phyloP scores from a whole-genome alignment of 495 filamentous ascomycete genomes.

The Penicillium ucsense region DNA sequence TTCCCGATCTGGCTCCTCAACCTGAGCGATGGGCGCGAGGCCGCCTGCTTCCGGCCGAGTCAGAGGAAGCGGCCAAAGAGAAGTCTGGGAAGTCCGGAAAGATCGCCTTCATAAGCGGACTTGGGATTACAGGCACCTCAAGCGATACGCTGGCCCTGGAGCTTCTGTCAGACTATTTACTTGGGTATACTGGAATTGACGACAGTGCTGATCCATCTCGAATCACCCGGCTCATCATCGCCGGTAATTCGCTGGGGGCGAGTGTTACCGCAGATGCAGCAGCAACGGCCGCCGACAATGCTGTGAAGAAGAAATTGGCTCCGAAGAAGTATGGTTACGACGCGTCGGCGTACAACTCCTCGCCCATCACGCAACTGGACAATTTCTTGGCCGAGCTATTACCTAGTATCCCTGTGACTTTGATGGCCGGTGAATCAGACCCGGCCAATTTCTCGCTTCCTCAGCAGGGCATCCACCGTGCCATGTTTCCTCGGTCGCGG shows the following conservation, averaged over 20 bases:
- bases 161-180: conserved; percentile 75
- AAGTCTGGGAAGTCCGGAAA: conserved; percentile 47
- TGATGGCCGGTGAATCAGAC: conserved; percentile 66
- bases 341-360: conserved; percentile 71
- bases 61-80: conserved; percentile 1
- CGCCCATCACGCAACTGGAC: conserved; percentile 76
- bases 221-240: conserved; percentile 81
- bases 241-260: conserved; percentile 74
- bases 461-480: conserved; percentile 73
- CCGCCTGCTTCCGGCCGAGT: conserved; percentile 13
- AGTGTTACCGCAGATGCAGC: conserved; percentile 30
- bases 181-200: conserved; percentile 63
- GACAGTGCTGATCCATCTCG: conserved; percentile 49
- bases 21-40: conserved; percentile 64
- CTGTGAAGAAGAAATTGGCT: conserved; percentile 32
- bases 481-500: conserved; percentile 69
- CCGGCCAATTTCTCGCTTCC: conserved; percentile 73
- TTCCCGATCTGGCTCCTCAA: conserved; percentile 77
- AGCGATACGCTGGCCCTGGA: conserved; percentile 63
- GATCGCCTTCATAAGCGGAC: conserved; percentile 81
- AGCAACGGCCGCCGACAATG: conserved; percentile 13
- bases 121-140: conserved; percentile 67
- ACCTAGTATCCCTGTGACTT: conserved; percentile 69
- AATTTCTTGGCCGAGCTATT: conserved; percentile 70
- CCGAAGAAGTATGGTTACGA: conserved; percentile 94